These are phyloP conservation scores for Kodamaea sp. DNA, from an alignment of 1,139 yeast genomes.

Conservation along the genomic window DNA sequence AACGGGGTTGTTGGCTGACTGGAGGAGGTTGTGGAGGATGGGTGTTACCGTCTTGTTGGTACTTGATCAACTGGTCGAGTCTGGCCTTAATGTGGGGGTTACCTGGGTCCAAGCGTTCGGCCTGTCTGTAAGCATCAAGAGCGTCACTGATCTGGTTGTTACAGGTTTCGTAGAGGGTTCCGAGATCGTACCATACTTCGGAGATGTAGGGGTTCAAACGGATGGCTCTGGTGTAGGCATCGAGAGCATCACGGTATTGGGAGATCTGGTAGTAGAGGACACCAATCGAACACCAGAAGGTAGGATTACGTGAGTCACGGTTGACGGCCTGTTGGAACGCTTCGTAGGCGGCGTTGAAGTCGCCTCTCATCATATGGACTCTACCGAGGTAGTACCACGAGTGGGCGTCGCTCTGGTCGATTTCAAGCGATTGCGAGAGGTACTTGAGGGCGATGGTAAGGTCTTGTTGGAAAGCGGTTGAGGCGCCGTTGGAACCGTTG, in stretches of 20 bases:
- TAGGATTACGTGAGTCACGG: constrained; percentile 93
- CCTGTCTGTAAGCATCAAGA: constrained; percentile 93
- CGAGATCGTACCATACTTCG: constrained; percentile 98
- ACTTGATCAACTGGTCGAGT: constrained; percentile 77
- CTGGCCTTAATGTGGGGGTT: constrained; percentile 94
- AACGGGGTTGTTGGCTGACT: constrained; percentile 57
- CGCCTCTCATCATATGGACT: constrained; percentile 94
- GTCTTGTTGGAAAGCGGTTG: constrained; percentile 52
- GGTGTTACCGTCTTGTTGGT: constrained; percentile 73
- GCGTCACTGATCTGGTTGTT: constrained; percentile 95
- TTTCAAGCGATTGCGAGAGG: constrained; percentile 81
- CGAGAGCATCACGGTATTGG: constrained; percentile 94
- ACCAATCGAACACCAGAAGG: constrained; percentile 99
- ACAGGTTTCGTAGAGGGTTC: constrained; percentile 94
- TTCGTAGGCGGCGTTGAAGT: constrained; percentile 94
- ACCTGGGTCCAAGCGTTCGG: constrained; percentile 91
- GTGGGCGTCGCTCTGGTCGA: constrained; percentile 89
- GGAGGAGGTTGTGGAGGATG: constrained; percentile 70
- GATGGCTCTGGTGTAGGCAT: constrained; percentile 95
- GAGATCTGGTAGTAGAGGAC: constrained; percentile 93
- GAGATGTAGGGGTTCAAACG: constrained; percentile 92
- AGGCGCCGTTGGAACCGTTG: constrained; percentile 37
- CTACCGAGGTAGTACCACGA: constrained; percentile 97
- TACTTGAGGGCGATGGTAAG: constrained; percentile 81
- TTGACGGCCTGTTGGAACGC: constrained; percentile 99